A percentile compares a stretch with the other conserved stretches of the same genome.
These are phyloP conservation scores for Oryza nivara DNA, from an alignment of 176 grass and related monocot genomes.

Conservation along the genomic window DNA sequence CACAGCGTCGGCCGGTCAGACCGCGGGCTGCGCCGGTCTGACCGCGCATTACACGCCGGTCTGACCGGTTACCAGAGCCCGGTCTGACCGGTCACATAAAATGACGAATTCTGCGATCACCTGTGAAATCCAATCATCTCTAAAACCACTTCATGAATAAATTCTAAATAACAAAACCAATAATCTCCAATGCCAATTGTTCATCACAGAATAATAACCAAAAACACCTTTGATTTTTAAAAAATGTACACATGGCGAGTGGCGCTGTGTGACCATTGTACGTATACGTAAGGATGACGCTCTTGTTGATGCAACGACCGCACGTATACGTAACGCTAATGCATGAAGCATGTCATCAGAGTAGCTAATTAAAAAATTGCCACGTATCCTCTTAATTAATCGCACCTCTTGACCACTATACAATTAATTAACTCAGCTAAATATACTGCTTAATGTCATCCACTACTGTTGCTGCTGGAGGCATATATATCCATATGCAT, in stretches of 20 bases:
- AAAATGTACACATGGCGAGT: background rate
- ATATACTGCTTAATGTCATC: background rate
- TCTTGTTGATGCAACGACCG: background rate
- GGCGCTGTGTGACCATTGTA: background rate
- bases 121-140: no score
- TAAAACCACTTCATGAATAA: no score
- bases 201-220: no score
- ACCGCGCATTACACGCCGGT: no score
- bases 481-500: background rate
- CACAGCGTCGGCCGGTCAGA: no score
- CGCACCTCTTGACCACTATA: background rate
- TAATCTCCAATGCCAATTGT: no score
- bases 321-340: background rate
- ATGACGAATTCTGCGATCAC: no score
- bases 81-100: no score
- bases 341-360: conserved; percentile 43
- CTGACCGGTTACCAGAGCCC: no score
- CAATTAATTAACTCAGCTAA: background rate
- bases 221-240: no score
- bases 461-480: background rate
- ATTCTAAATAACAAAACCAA: no score
- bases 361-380: background rate
- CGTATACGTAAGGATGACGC: conserved; percentile 32
- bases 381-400: background rate
- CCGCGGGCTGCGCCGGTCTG: no score